A percentile compares a stretch with the other conserved stretches of the same genome.
phyloP scores from a whole-genome alignment of 208 protist species.

The Leishmania lainsoni region DNA sequence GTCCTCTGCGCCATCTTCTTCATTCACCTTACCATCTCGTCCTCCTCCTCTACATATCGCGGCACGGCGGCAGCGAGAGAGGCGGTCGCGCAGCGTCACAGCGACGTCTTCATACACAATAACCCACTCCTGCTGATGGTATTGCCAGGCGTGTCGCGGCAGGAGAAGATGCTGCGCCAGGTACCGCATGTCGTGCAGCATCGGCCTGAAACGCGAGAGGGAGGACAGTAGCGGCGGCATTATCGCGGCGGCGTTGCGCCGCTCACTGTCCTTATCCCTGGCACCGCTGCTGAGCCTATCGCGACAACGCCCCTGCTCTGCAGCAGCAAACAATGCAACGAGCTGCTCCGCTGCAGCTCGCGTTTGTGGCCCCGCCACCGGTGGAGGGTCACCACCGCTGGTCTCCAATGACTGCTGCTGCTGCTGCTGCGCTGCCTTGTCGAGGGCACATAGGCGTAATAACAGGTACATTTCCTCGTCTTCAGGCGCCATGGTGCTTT shows the following conservation, averaged over 20 bases:
- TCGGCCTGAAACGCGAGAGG: constrained; percentile 43
- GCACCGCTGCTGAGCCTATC: background rate
- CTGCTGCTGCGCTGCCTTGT: constrained; percentile 1
- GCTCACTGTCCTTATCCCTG: background rate
- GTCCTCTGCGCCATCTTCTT: background rate
- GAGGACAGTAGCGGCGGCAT: constrained; percentile 42
- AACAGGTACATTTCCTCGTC: constrained; percentile 35
- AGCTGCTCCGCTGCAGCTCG: constrained; percentile 39
- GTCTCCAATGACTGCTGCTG: background rate
- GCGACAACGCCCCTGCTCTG: background rate
- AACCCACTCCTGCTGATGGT: constrained; percentile 66
- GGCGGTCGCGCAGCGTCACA: constrained; percentile 50
- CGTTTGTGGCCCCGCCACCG: background rate
- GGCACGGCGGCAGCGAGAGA: constrained; percentile 53
- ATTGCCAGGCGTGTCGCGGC: constrained; percentile 57
- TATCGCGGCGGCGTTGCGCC: background rate
- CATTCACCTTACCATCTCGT: background rate
- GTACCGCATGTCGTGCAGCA: constrained; percentile 53
- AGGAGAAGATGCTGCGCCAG: constrained; percentile 49
- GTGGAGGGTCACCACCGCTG: background rate
- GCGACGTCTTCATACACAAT: constrained; percentile 64
- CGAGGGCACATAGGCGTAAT: constrained; percentile 20
- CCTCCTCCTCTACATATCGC: background rate
- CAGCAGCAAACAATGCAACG: constrained; percentile 30
- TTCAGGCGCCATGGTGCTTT: background rate